A percentile compares a stretch with the other conserved stretches of the same genome.
Evolutionary conservation across 2,329 filamentous ascomycete genomes (phyloP).

Genomic region (Tolypocladium pustulatum): DNA sequence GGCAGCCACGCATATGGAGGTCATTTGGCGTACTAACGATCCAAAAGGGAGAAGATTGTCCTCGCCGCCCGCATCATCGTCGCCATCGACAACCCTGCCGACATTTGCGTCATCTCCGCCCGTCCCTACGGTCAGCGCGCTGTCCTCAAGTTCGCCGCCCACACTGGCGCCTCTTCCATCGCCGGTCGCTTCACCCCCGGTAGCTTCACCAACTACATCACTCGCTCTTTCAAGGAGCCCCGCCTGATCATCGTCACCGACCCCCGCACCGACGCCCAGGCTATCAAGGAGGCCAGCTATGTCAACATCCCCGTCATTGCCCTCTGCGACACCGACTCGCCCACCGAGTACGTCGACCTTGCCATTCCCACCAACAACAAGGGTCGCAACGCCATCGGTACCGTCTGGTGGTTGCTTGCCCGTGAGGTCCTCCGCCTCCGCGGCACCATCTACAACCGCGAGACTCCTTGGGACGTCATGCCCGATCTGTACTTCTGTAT

Average conservation of each 20-base stretch:
- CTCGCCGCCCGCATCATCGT: conserved; percentile 97
- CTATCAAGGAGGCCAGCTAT: conserved; percentile 99
- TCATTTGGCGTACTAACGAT: conserved; percentile 3
- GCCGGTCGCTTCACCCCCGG: conserved; percentile 99
- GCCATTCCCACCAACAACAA: conserved; percentile 99
- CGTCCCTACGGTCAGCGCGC: conserved; percentile 99
- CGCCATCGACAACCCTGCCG: conserved; percentile 97
- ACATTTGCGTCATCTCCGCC: conserved; percentile 98
- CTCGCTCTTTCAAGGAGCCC: conserved; percentile 99
- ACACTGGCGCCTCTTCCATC: conserved; percentile 96
- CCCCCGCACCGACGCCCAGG: conserved; percentile 98
- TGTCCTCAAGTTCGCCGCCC: conserved; percentile 97
- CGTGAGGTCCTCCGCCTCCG: conserved; percentile 99
- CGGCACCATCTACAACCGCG: conserved; percentile 90
- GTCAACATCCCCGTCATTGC: conserved; percentile 99
- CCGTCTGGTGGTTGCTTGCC: conserved; percentile 98
- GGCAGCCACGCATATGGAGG: neutral
- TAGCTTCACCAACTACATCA: conserved; percentile 99
- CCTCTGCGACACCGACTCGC: conserved; percentile 97
- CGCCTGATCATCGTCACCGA: conserved; percentile 99
- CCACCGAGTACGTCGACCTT: conserved; percentile 98
- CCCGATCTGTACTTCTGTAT: conserved; percentile 98
- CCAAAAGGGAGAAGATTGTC: conserved; percentile 93
- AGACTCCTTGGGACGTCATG: conserved; percentile 98
- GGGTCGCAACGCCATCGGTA: conserved; percentile 97